Percentiles rank a stretch among this genome's conserved stretches.
Evolutionary conservation across 805 yeast genomes (phyloP).

Genomic region (Sugiyamaella lignohabitans): DNA sequence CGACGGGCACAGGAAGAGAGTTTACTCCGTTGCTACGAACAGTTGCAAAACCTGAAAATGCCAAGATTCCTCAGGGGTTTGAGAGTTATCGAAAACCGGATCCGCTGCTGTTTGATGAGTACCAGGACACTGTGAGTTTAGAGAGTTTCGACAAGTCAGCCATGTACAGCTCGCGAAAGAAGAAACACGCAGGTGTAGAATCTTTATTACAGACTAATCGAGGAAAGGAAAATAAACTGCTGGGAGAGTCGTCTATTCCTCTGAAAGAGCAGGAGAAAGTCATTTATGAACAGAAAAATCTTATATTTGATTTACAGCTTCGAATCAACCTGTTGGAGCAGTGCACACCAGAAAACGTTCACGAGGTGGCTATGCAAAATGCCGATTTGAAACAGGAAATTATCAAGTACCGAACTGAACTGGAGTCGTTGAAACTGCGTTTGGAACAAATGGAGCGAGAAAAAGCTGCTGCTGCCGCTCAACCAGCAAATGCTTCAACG

Average conservation of each 20-base stretch:
- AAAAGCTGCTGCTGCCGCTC: no score
- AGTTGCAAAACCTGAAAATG: slow-evolving; percentile 5
- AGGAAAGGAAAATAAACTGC: not conserved
- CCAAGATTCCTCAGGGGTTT: slow-evolving; percentile 4
- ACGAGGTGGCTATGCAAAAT: slow-evolving; percentile 26
- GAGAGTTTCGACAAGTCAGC: slow-evolving; percentile 5
- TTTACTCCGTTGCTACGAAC: slow-evolving; percentile 18
- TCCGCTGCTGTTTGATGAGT: slow-evolving; percentile 9
- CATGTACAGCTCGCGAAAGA: not conserved
- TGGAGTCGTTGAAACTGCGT: not conserved
- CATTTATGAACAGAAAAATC: slow-evolving; percentile 17
- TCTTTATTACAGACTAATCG: not conserved
- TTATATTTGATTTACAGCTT: slow-evolving; percentile 19
- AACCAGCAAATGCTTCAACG: not conserved
- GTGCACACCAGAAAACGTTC: slow-evolving; percentile 16
- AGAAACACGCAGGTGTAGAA: not conserved
- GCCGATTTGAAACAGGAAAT: slow-evolving; percentile 29
- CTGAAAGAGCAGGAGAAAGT: slow-evolving; percentile 20
- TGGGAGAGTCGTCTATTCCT: slow-evolving; percentile 14
- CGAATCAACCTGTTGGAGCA: slow-evolving; percentile 17
- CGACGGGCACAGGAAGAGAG: slow-evolving; percentile 4
- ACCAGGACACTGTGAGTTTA: slow-evolving; percentile 13
- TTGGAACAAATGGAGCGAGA: not conserved
- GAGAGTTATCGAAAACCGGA: not conserved
- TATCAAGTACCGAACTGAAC: not conserved